phyloP scores from a whole-genome alignment of 768 basidiomycete species.

The Tylopilus cervinicoccineus region DNA sequence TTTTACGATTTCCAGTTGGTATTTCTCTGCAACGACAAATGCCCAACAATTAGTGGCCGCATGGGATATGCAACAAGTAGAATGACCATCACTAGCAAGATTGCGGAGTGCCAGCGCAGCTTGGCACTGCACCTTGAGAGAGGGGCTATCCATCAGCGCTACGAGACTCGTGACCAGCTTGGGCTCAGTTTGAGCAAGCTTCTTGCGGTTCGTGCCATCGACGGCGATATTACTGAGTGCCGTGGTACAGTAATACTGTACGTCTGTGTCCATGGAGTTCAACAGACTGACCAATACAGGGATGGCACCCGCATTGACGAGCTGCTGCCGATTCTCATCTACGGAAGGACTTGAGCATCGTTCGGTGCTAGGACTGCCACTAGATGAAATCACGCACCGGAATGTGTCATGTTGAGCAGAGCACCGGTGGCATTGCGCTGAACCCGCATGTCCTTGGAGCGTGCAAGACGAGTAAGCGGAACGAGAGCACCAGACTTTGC shows the following conservation, averaged over 20 bases:
- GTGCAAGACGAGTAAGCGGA: slow-evolving; percentile 90
- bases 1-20: slow-evolving; percentile 97
- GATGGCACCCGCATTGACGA: slow-evolving; percentile 97
- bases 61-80: slow-evolving; percentile 13
- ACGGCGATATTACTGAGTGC: slow-evolving; percentile 98
- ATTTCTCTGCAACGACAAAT: slow-evolving; percentile 69
- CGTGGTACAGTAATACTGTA: slow-evolving; percentile 99
- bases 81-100: slow-evolving; percentile 88
- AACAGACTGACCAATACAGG: slow-evolving; percentile 93
- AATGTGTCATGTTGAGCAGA: slow-evolving; percentile 98
- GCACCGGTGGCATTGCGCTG: slow-evolving; percentile 99
- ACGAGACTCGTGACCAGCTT: slow-evolving; percentile 93
- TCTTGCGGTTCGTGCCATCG: slow-evolving; percentile 92
- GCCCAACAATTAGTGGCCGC: slow-evolving; percentile 1
- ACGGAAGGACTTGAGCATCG: slow-evolving; percentile 1
- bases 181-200: slow-evolving; percentile 89
- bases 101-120: slow-evolving; percentile 95
- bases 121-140: slow-evolving; percentile 98
- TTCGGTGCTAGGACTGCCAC: not conserved
- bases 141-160: slow-evolving; percentile 93
- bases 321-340: slow-evolving; percentile 99
- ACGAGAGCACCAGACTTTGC: slow-evolving; percentile 99
- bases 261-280: slow-evolving; percentile 97
- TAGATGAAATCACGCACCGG: slow-evolving; percentile 50
- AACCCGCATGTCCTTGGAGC: slow-evolving; percentile 98